Base-by-base conservation (phyloP, 805 yeast species). In the Cyberlindnera maclurae region DNA sequence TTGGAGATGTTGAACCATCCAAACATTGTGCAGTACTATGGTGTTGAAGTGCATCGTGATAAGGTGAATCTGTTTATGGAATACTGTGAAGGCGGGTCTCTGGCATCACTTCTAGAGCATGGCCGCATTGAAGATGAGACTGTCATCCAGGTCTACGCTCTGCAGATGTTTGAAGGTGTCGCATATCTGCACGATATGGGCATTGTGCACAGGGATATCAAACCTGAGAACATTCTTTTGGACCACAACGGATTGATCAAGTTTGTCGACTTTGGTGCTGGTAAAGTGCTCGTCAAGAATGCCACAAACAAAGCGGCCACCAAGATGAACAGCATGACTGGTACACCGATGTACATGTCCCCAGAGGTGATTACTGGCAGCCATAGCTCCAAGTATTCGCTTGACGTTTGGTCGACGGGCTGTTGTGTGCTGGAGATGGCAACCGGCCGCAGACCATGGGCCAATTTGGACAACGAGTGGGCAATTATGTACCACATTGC, bases 321-420 rank as follows among this genome's bases (percentile, higher is more conserved):
- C 37, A 42, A 60, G 54, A 45, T 50, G 44, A 39, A 64, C 44
- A 56, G 63, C 42, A 58, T 65, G 68, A 58, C 95, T 3, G 98
- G 98, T 29, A 93, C 98, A 0, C 97, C 97, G 12, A 93, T 90
- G 97, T 93, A 93, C 63, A 90, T 93, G 97, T 87, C 97, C 0
- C 98, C 98, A 0, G 98, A 93, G 54, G 84, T 86, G 0, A 86
- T 93, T 42, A 85, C 93, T 2, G 97, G 97, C 2, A 63, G 76
- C 11, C 49, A 46, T 31, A 59, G 60, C 29, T 59, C 63, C 3
- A 57, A 55, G 29, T 59, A 64, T 37, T 61, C 71, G 5, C 63
- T 62, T 34, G 98, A 93, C 63, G 84, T 93, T 26, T 93, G 98
- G 98, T 87, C 98, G 0, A 66, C 90, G 31, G 98, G 98, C 4